These are phyloP conservation scores for Drosera capensis DNA, from an alignment of 148 eudicot genomes.

Conservation along the genomic window DNA sequence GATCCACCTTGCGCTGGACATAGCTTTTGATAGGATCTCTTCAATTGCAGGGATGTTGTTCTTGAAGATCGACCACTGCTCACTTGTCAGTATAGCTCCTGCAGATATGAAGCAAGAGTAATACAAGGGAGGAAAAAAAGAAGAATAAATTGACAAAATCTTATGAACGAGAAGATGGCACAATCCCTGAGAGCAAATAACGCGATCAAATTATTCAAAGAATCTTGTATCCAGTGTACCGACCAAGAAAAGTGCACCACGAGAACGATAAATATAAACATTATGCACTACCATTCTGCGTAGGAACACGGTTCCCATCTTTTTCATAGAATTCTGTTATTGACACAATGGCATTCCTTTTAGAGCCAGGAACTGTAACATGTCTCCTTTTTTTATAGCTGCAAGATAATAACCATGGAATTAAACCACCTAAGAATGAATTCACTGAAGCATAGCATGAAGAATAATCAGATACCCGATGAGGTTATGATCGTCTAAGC, in stretches of 20 bases:
- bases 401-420: conserved; percentile 9
- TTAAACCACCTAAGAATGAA: conserved; percentile 1
- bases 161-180: background rate
- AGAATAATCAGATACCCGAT: too few relatives aligned
- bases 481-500: too few relatives aligned
- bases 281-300: conserved; percentile 22
- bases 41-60: conserved; percentile 40
- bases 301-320: conserved; percentile 33
- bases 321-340: conserved; percentile 31
- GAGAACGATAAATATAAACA: conserved; percentile 2
- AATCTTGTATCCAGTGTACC: background rate
- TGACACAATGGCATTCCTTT: conserved; percentile 26
- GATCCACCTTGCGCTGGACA: conserved; percentile 37
- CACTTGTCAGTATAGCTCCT: conserved; percentile 31
- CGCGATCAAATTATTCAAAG: background rate
- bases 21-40: conserved; percentile 36
- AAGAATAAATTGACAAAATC: background rate
- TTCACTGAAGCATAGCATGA: background rate
- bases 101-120: conserved; percentile 7
- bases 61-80: conserved; percentile 42
- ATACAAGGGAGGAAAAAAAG: conserved; percentile 5
- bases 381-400: conserved; percentile 50
- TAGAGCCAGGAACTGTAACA: conserved; percentile 24
- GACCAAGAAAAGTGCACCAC: conserved; percentile 1
- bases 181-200: background rate